Base-by-base conservation (phyloP, 2,329 filamentous ascomycete genomes). In the Penicillium sp. region DNA sequence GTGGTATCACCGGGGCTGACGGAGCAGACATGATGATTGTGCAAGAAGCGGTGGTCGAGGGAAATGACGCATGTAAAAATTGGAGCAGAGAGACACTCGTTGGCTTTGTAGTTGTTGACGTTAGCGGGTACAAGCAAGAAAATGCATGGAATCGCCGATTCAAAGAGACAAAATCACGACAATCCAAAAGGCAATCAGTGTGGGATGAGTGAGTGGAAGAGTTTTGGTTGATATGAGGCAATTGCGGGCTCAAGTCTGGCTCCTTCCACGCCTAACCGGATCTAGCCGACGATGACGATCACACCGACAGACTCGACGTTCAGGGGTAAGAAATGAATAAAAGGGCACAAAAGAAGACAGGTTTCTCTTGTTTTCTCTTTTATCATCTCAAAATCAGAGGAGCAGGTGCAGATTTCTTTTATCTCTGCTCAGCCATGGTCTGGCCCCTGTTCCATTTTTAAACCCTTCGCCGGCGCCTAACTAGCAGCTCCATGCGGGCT, bases 1-100 rank as follows among this genome's bases (percentile, higher is more conserved):
- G 84, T 60, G 86, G 86, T 63, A 89, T 77, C 63, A 74, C 75
- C 42, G 86, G 81, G 57, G 78, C 77, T 64, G 82, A 61, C 65
- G 74, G 71, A 59, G 71, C 68, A 55, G 74, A 68, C 74, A 76
- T 77, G 61, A 59, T 66, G 63, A 57, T 42, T 30, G 45, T 53
- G 45, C 56, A 28, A 53, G 57, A 56, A 48, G 46, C 46, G 45
- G 56, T 58, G 56, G 51, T 58, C 38, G 30, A 16, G 30, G 56
- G 50, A 51, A 54, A 53, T 55, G 52, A 55, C 45, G 52, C 52
- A 55, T 42, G 43, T 23, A 55, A 48, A 47, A 18, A 30, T 9
- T 35, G 28, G 33, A 18, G 18, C 30, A 47, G 21, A 18, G 1
- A 40, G 12, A 40, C 35, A 14, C 30, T 16, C 5, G 26, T 5